These are phyloP conservation scores for Cladochytrium replicatum DNA, from an alignment of 192 early-diverging fungal genomes.

Conservation along the genomic window DNA sequence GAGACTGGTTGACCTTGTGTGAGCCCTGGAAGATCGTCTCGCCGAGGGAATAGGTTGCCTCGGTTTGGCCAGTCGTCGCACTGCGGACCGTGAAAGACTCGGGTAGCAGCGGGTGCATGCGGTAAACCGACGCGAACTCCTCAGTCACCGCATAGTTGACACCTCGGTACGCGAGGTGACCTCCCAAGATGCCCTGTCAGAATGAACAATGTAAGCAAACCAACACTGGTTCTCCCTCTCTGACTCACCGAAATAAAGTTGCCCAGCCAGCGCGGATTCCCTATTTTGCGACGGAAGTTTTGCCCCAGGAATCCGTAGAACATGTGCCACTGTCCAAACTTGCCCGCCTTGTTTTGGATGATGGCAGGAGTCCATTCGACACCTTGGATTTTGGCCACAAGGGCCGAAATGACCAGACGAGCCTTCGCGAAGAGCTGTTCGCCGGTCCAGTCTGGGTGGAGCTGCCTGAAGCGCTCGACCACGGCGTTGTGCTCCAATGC, in stretches of 20 bases:
- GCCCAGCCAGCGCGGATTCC: no score
- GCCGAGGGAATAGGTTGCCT: conserved; percentile 3
- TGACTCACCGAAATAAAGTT: no score
- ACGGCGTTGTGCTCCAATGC: conserved; percentile 24
- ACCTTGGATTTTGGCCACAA: conserved; percentile 25
- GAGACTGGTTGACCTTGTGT: conserved; percentile 2
- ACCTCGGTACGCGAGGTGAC: no score
- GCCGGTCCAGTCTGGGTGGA: conserved; percentile 19
- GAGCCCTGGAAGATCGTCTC: conserved; percentile 10
- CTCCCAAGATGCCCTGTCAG: no score
- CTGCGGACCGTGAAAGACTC: conserved; percentile 15
- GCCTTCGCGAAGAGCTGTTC: conserved; percentile 23
- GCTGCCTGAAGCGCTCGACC: conserved; percentile 15
- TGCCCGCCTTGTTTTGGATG: conserved; percentile 15
- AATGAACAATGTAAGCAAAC: no score
- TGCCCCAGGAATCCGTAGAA: conserved; percentile 12
- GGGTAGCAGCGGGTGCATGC: conserved; percentile 25
- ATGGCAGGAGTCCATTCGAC: conserved; percentile 29
- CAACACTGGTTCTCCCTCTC: no score
- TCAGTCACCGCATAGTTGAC: conserved; percentile 19
- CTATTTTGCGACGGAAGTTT: no score
- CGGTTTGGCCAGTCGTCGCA: conserved; percentile 6
- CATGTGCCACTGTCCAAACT: conserved; percentile 15
- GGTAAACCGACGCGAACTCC: conserved; percentile 20
- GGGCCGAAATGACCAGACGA: conserved; percentile 14